phyloP scores from a whole-genome alignment of 2,329 filamentous ascomycete species.

The Talaromyces sp. region DNA sequence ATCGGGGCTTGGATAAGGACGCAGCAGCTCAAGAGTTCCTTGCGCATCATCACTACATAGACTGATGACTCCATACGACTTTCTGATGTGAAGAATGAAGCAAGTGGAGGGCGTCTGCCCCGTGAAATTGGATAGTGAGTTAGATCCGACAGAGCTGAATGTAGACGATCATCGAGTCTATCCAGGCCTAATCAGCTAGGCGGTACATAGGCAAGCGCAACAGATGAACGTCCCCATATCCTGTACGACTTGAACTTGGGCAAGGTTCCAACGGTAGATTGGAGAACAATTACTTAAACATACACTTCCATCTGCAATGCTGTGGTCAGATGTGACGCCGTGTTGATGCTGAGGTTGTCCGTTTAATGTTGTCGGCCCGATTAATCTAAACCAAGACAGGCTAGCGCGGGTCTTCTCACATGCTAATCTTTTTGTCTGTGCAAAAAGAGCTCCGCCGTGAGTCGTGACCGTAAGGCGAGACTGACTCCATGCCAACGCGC shows the following conservation, averaged over 20 bases:
- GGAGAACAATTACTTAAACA: neutral
- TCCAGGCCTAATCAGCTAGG: neutral
- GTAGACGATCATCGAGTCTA: neutral
- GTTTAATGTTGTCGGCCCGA: neutral
- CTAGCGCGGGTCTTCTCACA: slow-evolving; percentile 10
- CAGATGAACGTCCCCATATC: neutral
- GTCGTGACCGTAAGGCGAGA: slow-evolving; percentile 3
- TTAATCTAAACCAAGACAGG: neutral
- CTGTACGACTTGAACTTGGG: neutral
- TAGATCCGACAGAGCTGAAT: neutral
- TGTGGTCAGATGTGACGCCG: too few species aligned
- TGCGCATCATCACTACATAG: too few species aligned
- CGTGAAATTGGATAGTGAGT: neutral
- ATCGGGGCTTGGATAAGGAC: neutral
- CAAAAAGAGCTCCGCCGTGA: slow-evolving; percentile 1
- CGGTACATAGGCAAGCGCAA: neutral
- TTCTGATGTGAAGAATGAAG: neutral
- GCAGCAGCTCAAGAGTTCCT: neutral
- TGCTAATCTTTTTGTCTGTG: neutral
- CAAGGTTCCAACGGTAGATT: neutral
- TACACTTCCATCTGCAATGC: neutral
- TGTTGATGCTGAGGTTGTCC: neutral
- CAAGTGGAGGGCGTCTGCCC: neutral
- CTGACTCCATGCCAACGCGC: neutral
- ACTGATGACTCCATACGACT: neutral